Evolutionary conservation across 306 rosid genomes (phyloP), one percentile per base, ranked within the genome.

Genomic region (Cyamopsis tetragonoloba): DNA sequence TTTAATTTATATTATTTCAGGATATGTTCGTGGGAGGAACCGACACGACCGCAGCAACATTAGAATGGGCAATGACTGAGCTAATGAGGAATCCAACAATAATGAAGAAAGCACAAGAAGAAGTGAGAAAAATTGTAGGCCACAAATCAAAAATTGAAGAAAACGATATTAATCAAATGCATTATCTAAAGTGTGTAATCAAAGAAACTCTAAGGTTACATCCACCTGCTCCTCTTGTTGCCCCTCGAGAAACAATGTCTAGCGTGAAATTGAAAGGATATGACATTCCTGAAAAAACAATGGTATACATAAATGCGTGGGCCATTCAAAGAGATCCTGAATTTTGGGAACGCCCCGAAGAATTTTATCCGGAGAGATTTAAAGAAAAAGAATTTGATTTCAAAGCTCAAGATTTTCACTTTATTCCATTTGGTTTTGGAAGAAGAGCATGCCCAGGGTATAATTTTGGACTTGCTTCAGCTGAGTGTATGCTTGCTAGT

Each of bases 101-200:
- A 34, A 77, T 88, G 86, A 73, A 83, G 55, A 91, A 84, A 64
- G 87, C 54, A 0, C 88, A 86, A 8, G 80, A 84, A 62, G 95
- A 87, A 24, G 75, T 81, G 42, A 82, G 97, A 64, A 71, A 37
- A 24, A 53, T 86, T 3, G 83, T 79, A 3, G 87, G 83, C 0
- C 11, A 42, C 0, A 86, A 81, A 58, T 7, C 70, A 37, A 70
- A 56, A 9, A 37, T 86, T 3, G 86, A 79, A 13, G 70, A 70
- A 24, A 11, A 42, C 4, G 87, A 84, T 18, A 8, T 81, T 2
- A 51, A 26, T 1, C 28, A 82, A 48, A 88, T 91, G 95, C 39
- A 24, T 2, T 91, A 80, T 64, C 34, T 91, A 39, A 73, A 82
- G 15, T 80, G 81, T 50, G 70, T 81, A 0, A 3, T 79, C 5